Percentiles rank a stretch among this genome's conserved stretches.
Conservation (phyloP, 495 filamentous ascomycete species). For the Hypoxylon intermedium region DNA sequence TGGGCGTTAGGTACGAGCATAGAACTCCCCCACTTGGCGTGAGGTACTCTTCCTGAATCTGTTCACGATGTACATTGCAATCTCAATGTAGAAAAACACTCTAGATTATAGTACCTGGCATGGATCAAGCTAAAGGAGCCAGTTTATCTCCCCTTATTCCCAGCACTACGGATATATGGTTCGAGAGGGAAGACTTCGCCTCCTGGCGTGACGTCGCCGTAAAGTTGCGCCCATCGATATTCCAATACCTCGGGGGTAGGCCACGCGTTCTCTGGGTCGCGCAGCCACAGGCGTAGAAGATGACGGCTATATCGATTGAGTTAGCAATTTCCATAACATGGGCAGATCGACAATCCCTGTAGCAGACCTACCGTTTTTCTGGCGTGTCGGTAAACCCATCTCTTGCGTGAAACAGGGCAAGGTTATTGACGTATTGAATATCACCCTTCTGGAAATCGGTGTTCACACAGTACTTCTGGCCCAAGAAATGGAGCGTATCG, state of each 20-base stretch:
- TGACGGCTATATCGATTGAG: constrained; percentile 54
- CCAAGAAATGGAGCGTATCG: constrained; percentile 68
- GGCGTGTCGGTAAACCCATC: constrained; percentile 55
- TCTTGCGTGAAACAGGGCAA: constrained; percentile 60
- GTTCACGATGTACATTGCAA: constrained; percentile 1
- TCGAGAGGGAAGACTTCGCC: constrained; percentile 62
- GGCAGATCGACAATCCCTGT: background rate
- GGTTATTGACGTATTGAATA: constrained; percentile 62
- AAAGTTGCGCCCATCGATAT: constrained; percentile 61
- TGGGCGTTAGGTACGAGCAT: constrained; percentile 8
- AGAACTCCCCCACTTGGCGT: constrained; percentile 15
- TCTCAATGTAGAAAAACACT: background rate
- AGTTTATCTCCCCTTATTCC: constrained; percentile 41
- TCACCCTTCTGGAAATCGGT: constrained; percentile 64
- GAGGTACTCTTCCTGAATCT: constrained; percentile 1
- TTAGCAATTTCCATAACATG: constrained; percentile 19
- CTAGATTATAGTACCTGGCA: constrained; percentile 1
- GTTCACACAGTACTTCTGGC: constrained; percentile 58
- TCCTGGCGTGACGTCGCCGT: constrained; percentile 57
- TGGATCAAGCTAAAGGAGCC: constrained; percentile 3
- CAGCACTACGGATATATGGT: constrained; percentile 53
- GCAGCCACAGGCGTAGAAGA: constrained; percentile 64
- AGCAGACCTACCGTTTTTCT: constrained; percentile 53
- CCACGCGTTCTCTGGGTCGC: constrained; percentile 64
- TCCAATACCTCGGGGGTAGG: constrained; percentile 55